These are phyloP conservation scores for Diaporthe citriasiana DNA, from an alignment of 2,329 filamentous ascomycete genomes.

Conservation along the genomic window DNA sequence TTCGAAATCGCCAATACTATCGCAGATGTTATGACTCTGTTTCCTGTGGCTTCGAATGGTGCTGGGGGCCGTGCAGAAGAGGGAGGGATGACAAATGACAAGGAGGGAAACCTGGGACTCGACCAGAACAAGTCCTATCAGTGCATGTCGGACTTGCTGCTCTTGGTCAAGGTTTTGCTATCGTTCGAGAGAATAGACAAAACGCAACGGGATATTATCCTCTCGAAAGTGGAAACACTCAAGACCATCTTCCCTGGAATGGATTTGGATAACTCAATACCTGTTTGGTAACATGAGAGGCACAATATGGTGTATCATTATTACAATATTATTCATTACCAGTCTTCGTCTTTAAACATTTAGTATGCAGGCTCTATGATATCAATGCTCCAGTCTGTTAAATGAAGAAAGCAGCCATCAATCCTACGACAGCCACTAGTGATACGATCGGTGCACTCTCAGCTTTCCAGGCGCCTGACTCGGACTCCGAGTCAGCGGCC, in stretches of 20 bases:
- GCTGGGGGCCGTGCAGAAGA: constrained; percentile 53
- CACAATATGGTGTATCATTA: not conserved
- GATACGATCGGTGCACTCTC: constrained; percentile 7
- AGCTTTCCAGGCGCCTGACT: constrained; percentile 16
- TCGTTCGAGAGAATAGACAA: constrained; percentile 62
- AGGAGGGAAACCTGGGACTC: accelerated
- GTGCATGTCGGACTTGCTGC: constrained; percentile 67
- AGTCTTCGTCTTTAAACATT: not conserved
- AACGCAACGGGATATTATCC: constrained; percentile 55
- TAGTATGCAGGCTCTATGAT: not conserved
- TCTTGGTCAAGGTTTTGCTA: constrained; percentile 65
- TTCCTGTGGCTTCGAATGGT: constrained; percentile 57
- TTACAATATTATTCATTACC: constrained; percentile 7
- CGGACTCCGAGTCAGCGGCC: not conserved
- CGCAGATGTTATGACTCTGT: constrained; percentile 69
- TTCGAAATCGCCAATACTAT: constrained; percentile 73
- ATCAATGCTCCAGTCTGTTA: not conserved
- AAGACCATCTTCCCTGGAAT: constrained; percentile 3
- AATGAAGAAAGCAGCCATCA: constrained; percentile 13
- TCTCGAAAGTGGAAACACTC: constrained; percentile 12
- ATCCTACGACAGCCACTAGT: not conserved
- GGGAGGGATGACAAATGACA: not conserved
- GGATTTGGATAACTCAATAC: not conserved
- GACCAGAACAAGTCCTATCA: constrained; percentile 43
- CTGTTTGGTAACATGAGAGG: not conserved